Conservation (phyloP, 2,329 filamentous ascomycete genomes). For the Aspergillus aculeatinus region DNA sequence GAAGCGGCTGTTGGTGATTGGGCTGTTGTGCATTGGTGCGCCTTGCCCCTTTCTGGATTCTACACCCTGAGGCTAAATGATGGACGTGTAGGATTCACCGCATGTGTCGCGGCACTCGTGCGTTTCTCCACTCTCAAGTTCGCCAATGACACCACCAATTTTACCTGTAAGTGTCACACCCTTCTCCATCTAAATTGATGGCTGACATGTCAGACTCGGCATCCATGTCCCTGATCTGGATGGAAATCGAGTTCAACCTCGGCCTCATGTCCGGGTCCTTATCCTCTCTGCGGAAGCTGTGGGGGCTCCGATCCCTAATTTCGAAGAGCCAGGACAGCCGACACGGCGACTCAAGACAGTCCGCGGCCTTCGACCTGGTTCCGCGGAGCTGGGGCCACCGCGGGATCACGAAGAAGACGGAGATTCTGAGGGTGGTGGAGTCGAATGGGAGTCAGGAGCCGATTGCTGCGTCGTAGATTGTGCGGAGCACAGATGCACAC, state of each 20-base stretch:
- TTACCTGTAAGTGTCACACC: conserved; percentile 1
- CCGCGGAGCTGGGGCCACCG: not conserved
- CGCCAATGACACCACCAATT: conserved; percentile 6
- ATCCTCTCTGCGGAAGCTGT: conserved; percentile 4
- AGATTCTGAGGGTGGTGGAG: conserved; percentile 6
- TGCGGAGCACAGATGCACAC: no score
- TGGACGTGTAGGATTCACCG: not conserved
- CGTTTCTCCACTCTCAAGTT: conserved; percentile 4
- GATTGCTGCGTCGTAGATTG: conserved; percentile 1
- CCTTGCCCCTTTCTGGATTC: no score
- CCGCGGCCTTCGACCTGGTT: not conserved
- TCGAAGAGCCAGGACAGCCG: not conserved
- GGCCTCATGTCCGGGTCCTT: conserved; percentile 10
- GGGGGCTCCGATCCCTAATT: not conserved
- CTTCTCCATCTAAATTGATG: no score
- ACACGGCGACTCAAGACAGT: not conserved
- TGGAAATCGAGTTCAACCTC: conserved; percentile 13
- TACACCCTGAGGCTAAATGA: no score
- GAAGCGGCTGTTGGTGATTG: conserved; percentile 5
- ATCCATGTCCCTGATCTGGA: conserved; percentile 10
- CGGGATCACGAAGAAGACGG: conserved; percentile 9
- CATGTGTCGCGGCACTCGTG: conserved; percentile 10
- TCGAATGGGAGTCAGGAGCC: conserved; percentile 2
- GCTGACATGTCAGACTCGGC: conserved; percentile 4
- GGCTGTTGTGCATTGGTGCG: conserved; percentile 6